Base-by-base conservation (phyloP, 106 monocot species). In the Alisma plantagoaquatica region DNA sequence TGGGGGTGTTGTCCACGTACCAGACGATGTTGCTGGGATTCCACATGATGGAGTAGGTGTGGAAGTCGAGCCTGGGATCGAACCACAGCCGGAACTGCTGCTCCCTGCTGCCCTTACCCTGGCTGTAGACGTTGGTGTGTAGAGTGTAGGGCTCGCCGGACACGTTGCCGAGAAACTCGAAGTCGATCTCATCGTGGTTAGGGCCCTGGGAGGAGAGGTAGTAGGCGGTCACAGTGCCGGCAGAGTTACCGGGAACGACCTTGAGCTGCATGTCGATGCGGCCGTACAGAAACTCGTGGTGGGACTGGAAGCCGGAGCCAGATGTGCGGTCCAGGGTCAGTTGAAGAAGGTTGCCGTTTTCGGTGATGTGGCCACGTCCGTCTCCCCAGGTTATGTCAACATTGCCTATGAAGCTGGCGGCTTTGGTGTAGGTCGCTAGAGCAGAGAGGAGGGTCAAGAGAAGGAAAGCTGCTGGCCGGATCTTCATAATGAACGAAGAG, bases 251-350 rank as follows among this genome's bases (percentile, higher is more conserved):
- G 52, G 52, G 9, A 31, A 53, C 52, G 52, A 53, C 29, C 52
- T 53, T 53, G 52, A 53, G 28, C 29, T 53, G 29, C 52, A 53
- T 53, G 52, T 53, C 52, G 52, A 53, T 53, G 16, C 52, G 14
- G 52, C 52, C 52, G 52, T 27, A 53, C 29, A 53, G 52, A 20
- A n/a, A 53, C 29, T 53, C 52, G 4, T 27, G 27, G 29, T 53
- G 28, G 52, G 52, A 19, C 52, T 29, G 29, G 29, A 7, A 5
- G 29, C 31, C n/a, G n/a, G n/a, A n/a, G n/a, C n/a, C n/a, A n/a
- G n/a, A n/a, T n/a, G n/a, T n/a, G n/a, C n/a, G n/a, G 29, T 53
- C 52, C 29, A 53, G 52, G 29, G 21, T 11, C 2, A 53, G 52
- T 31, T 53, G 52, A 8, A 53, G 52, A 20, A 53, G 52, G 52